Evolutionary conservation across 2,329 filamentous ascomycete species (phyloP).

Genomic region (Lasiodiplodia hormozganensis): DNA sequence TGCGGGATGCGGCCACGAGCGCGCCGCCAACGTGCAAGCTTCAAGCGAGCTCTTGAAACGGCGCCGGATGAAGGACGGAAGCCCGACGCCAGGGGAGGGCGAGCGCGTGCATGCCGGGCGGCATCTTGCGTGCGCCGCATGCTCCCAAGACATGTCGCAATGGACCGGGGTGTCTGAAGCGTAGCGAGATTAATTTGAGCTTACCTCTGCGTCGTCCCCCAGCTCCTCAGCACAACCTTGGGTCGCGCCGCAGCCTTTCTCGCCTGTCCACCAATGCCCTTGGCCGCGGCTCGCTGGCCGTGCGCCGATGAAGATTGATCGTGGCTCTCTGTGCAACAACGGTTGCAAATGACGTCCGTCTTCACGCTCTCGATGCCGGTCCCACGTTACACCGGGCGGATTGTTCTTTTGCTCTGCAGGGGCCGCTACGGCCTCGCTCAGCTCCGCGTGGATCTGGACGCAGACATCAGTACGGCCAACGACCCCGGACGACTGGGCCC

Average conservation of each 20-base stretch:
- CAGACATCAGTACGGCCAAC: conserved; percentile 3
- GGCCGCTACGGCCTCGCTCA: conserved; percentile 2
- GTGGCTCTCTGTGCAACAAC: conserved; percentile 27
- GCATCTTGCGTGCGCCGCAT: conserved; percentile 28
- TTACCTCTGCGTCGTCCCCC: conserved; percentile 28
- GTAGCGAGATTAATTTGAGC: conserved; percentile 29
- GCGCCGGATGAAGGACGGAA: conserved; percentile 24
- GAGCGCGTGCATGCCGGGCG: conserved; percentile 26
- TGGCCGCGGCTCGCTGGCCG: conserved; percentile 1
- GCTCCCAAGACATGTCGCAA: conserved; percentile 30
- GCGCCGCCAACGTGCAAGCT: conserved; percentile 25
- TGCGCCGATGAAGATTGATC: conserved; percentile 29
- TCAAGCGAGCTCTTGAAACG: conserved; percentile 30
- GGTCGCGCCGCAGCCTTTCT: conserved; percentile 25
- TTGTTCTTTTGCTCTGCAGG: conserved; percentile 29
- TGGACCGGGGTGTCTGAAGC: conserved; percentile 23
- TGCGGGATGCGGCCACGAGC: conserved; percentile 26
- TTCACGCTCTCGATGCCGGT: conserved; percentile 22
- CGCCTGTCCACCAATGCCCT: conserved; percentile 22
- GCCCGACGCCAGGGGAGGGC: conserved; percentile 23
- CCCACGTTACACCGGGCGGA: conserved; percentile 28
- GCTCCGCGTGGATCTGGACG: conserved; percentile 9
- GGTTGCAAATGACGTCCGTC: conserved; percentile 30
- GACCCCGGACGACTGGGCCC: neutral
- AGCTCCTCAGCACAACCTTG: conserved; percentile 22